These are phyloP conservation scores for Dendrostoma leiphaemia DNA, from an alignment of 2,329 filamentous ascomycete genomes.

Conservation along the genomic window DNA sequence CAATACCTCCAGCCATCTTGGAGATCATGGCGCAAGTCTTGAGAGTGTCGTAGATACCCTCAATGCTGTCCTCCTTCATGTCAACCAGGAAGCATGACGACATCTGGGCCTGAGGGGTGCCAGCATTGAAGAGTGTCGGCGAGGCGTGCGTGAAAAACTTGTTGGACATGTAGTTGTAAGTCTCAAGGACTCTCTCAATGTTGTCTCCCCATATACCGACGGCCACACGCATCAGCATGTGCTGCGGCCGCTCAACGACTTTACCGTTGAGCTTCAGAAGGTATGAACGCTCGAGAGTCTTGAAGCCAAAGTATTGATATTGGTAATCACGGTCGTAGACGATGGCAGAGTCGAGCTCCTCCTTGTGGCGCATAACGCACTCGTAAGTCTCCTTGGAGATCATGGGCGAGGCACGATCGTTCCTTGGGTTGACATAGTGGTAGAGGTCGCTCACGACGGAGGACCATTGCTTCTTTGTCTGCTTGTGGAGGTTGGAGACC, in stretches of 20 bases:
- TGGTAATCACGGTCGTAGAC: constrained; percentile 99
- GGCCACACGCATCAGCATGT: constrained; percentile 99
- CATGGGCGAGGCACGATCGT: constrained; percentile 81
- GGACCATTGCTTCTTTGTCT: constrained; percentile 99
- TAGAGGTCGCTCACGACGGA: constrained; percentile 89
- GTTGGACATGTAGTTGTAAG: constrained; percentile 98
- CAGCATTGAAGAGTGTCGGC: constrained; percentile 96
- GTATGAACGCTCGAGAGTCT: constrained; percentile 97
- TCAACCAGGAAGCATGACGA: constrained; percentile 99
- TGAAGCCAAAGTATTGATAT: constrained; percentile 99
- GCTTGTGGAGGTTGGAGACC: constrained; percentile 99
- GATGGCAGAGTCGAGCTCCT: constrained; percentile 97
- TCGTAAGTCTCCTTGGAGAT: constrained; percentile 90
- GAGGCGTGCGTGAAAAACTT: constrained; percentile 99
- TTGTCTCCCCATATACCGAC: constrained; percentile 96
- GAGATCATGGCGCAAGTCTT: constrained; percentile 99
- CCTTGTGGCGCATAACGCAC: constrained; percentile 90
- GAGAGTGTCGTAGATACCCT: constrained; percentile 97
- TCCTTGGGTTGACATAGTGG: constrained; percentile 95
- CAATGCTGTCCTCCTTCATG: constrained; percentile 99
- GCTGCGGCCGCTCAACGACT: constrained; percentile 94
- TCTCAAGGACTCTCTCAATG: constrained; percentile 92
- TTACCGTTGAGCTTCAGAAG: constrained; percentile 93
- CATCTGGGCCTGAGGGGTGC: constrained; percentile 89
- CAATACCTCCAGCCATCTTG: constrained; percentile 98